Evolutionary conservation across 2,329 filamentous ascomycete species (phyloP), one percentile per base, ranked within the genome.

Genomic region (Magnaporthales sp.): DNA sequence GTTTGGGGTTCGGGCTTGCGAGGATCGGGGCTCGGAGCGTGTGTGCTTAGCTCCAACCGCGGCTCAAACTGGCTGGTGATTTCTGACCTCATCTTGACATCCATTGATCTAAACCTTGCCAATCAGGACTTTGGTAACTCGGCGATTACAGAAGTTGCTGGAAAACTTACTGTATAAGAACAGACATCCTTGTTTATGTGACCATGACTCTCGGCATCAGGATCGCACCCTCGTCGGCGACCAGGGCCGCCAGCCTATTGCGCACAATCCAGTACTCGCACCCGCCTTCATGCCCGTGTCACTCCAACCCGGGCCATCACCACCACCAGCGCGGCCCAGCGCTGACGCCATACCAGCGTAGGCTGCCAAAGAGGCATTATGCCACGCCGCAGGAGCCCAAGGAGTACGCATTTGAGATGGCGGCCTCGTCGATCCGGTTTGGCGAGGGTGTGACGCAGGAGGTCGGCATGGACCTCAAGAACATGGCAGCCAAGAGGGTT

Each of bases 351-450:
- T 82, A 80, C 67, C 76, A 74, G 30, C 70, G 79, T 63, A 74
- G 77, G 24, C 13, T 66, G 69, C 73, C 70, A 67, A 77, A 70
- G 70, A 78, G 86, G 38, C 81, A 80, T 64, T 88, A 86, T 76
- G 93, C 92, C n/a, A 94, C 92, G 0, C 92, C 93, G 0, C 80
- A 90, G 30, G 89, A 92, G 73, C 79, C 84, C 9, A 97, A 96
- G 76, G 95, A 99, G 77, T 99, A 99, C 80, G 95, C 95, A 15
- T 99, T 99, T 75, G 95, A 99, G 77, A 96, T 99, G 94, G 95
- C 95, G 0, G 93, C 95, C 1, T 96, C 92, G 1, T 92, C 90
- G 30, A 97, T 99, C 74, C 88, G 95, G 13, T 99, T 98, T 73
- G 95, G 95, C 0, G 92, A 92, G 0, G 95, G 95, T 6, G 91